Percentiles rank a stretch among this genome's conserved stretches.
phyloP scores from a whole-genome alignment of 345 rosid genomes.

The Aquilaria sinensis region DNA sequence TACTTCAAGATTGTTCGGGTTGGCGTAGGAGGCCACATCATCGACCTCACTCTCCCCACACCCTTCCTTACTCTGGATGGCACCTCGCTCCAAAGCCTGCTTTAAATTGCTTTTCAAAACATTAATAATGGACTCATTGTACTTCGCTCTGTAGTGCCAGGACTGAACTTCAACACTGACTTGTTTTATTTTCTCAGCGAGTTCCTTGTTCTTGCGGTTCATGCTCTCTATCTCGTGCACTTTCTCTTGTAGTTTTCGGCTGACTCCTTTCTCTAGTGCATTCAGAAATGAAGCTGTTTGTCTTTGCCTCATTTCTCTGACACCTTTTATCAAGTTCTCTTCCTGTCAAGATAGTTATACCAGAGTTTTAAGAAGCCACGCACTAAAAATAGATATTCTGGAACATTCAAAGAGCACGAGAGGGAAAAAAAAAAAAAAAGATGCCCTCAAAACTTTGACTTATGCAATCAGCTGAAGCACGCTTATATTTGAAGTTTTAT shows the following conservation, averaged over 20 bases:
- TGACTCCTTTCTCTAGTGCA: slow-evolving; percentile 50
- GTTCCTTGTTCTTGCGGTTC: slow-evolving; percentile 58
- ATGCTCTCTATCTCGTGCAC: slow-evolving; percentile 51
- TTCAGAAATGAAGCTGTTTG: slow-evolving; percentile 45
- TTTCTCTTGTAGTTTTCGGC: slow-evolving; percentile 53
- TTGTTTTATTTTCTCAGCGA: slow-evolving; percentile 53
- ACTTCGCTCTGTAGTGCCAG: slow-evolving; percentile 67
- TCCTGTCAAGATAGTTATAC: slow-evolving; percentile 31
- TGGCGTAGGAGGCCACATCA: slow-evolving; percentile 47
- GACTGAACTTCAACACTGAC: slow-evolving; percentile 46
- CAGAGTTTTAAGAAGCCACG: background rate
- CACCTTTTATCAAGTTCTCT: slow-evolving; percentile 48
- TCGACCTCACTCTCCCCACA: slow-evolving; percentile 71
- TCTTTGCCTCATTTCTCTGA: slow-evolving; percentile 46
- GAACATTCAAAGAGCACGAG: background rate
- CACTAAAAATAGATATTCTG: background rate
- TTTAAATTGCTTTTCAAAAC: slow-evolving; percentile 53
- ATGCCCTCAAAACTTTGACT: background rate
- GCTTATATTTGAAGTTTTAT: background rate
- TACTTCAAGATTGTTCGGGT: slow-evolving; percentile 19
- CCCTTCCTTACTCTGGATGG: slow-evolving; percentile 54
- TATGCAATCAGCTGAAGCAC: background rate
- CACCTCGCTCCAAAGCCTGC: slow-evolving; percentile 51
- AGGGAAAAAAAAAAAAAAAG: background rate
- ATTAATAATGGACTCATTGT: slow-evolving; percentile 62